Base-by-base conservation (phyloP, 1,284 basidiomycete genomes). In the Boletellus sp. region DNA sequence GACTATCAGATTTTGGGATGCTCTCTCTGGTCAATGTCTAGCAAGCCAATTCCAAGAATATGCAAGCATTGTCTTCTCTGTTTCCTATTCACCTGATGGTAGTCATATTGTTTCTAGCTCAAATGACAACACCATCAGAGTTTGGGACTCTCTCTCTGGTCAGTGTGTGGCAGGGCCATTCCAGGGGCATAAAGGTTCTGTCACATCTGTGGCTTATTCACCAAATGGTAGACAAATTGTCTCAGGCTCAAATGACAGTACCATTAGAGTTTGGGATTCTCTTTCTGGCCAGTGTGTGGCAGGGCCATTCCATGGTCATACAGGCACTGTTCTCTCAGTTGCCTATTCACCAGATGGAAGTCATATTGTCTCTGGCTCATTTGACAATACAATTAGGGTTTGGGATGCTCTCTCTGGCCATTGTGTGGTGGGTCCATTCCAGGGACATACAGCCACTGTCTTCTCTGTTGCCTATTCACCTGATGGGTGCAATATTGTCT, bases 11-110 rank as follows among this genome's bases (percentile, higher is more conserved):
- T 25, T 55, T 3, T 55, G 54, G 57, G 8, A 55, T 36, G 5
- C 34, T 41, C 26, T 42, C 20, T 48, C 55, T 45, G 42, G 44
- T 1, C 11, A 48, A 17, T 32, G 13, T 39, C 7, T 32, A 8
- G 5, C 8, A 48, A 48, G 17, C 21, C 26, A 37, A 36, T 17
- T 55, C 8, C 3, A 4, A 4, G 57, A 43, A 0, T 57, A 55
- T 11, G 43, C 38, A 0, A 3, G 14, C 2, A 36, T 27, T 29
- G 8, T 60, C 19, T 27, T 16, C 19, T 58, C 56, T 36, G 20
- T 55, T 32, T 26, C 23, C 21, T 55, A 58, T 29, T 55, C 58
- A 14, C 50, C 56, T 51, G 46, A 57, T 61, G 51, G 55, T 8
- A 45, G 8, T 0, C 9, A 46, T 11, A 2, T 58, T 46, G 36